Evolutionary conservation across 176 grass and related monocot species (phyloP).

Genomic region (Tuctoria greenei): DNA sequence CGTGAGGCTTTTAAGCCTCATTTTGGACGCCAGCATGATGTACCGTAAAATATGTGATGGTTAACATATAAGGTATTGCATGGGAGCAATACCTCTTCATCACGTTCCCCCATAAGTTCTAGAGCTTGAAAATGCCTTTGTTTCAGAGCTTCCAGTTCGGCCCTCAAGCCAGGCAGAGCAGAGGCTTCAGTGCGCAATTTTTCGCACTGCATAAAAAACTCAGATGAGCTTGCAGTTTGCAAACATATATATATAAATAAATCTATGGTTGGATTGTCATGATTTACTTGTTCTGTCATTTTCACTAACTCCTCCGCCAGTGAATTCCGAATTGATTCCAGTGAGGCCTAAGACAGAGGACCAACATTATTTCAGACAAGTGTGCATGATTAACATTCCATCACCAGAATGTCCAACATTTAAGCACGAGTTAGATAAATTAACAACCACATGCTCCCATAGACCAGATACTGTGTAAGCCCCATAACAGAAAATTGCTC

Average conservation of each 20-base stretch:
- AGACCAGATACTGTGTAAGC: neutral
- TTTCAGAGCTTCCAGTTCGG: slow-evolving; percentile 89
- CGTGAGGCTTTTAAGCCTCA: neutral
- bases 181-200: slow-evolving; percentile 72
- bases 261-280: neutral
- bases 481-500: neutral
- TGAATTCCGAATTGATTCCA: slow-evolving; percentile 97
- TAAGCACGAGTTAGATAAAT: neutral
- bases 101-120: slow-evolving; percentile 99
- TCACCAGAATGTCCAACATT: neutral
- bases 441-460: neutral
- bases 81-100: slow-evolving; percentile 78
- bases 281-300: slow-evolving; percentile 91
- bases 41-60: neutral
- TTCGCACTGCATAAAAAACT: slow-evolving; percentile 69
- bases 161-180: slow-evolving; percentile 81
- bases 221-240: slow-evolving; percentile 14
- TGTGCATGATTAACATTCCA: neutral
- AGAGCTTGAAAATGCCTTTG: slow-evolving; percentile 87
- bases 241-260: slow-evolving; percentile 15
- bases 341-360: slow-evolving; percentile 67
- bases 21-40: neutral
- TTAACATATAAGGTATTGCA: slow-evolving; percentile 8
- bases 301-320: slow-evolving; percentile 96
- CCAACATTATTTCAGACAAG: slow-evolving; percentile 17